Conservation (phyloP, 2,329 filamentous ascomycete species). For the Reticulascus tulasneorum region DNA sequence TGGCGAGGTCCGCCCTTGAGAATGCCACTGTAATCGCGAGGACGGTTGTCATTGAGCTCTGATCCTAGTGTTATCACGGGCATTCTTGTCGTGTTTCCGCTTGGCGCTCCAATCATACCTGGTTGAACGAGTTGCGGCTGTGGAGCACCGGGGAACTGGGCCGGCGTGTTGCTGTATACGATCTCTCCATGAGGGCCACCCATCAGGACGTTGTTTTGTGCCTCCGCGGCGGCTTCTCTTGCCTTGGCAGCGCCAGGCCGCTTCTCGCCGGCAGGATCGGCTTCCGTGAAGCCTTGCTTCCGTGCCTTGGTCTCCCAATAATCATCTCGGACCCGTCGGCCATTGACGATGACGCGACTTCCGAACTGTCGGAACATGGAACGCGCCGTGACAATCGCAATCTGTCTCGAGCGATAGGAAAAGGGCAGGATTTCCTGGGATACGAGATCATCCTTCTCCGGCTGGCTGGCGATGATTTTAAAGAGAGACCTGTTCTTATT, state of each 20-base stretch:
- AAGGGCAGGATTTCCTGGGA: conserved; percentile 93
- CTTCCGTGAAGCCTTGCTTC: conserved; percentile 97
- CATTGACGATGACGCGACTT: conserved; percentile 85
- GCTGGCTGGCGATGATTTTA: conserved; percentile 96
- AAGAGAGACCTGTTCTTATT: conserved; percentile 96
- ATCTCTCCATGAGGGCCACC: conserved; percentile 77
- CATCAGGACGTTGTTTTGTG: conserved; percentile 58
- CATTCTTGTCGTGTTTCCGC: conserved; percentile 66
- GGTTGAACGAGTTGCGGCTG: conserved; percentile 68
- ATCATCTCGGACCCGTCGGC: conserved; percentile 88
- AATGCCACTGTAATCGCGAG: conserved; percentile 79
- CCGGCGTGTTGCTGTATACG: conserved; percentile 74
- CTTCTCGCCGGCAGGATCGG: conserved; percentile 93
- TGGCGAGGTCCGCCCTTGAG: conserved; percentile 76
- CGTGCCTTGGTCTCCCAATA: conserved; percentile 98
- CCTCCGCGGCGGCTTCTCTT: conserved; percentile 73
- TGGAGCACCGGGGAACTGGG: conserved; percentile 61
- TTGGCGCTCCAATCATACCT: conserved; percentile 63
- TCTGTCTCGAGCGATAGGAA: conserved; percentile 96
- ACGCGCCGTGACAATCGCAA: conserved; percentile 93
- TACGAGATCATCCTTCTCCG: conserved; percentile 95
- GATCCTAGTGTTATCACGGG: conserved; percentile 80
- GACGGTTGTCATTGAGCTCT: conserved; percentile 71
- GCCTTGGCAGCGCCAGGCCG: conserved; percentile 87
- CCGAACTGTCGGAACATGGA: conserved; percentile 99